Percentiles rank a stretch among this genome's conserved stretches.
These are phyloP conservation scores for Arthrobotrys entomopaga DNA, from an alignment of 2,329 filamentous ascomycete genomes.

Conservation along the genomic window DNA sequence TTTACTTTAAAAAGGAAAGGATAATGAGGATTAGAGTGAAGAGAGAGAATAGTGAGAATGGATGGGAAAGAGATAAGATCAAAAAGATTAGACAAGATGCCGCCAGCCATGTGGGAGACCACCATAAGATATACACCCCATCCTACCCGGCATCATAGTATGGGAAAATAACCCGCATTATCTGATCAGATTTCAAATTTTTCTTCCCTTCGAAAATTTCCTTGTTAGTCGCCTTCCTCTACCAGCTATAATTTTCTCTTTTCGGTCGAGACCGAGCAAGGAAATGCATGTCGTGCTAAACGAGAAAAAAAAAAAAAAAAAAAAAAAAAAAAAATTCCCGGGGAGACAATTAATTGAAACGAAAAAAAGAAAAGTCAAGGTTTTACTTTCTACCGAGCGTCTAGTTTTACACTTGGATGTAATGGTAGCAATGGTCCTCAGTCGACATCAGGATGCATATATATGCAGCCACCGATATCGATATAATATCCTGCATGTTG, in stretches of 20 bases:
- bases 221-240: conserved; percentile 35
- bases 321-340: conserved; percentile 5
- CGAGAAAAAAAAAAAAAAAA: conserved; percentile 27
- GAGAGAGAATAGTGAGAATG: conserved; percentile 1
- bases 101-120: conserved; percentile 27
- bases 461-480: too few relatives aligned
- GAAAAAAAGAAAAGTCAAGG: conserved; percentile 30
- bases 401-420: neutral
- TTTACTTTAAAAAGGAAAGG: conserved; percentile 6
- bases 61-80: conserved; percentile 48
- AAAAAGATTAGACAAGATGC: conserved; percentile 35
- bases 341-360: conserved; percentile 25
- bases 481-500: too few relatives aligned
- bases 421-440: conserved; percentile 20
- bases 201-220: neutral
- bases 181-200: conserved; percentile 16
- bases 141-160: conserved; percentile 7
- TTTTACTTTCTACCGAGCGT: conserved; percentile 15
- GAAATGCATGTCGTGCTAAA: conserved; percentile 36
- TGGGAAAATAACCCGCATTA: conserved; percentile 16
- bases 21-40: neutral
- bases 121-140: conserved; percentile 50
- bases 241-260: conserved; percentile 19
- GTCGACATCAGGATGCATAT: too few relatives aligned
- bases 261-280: conserved; percentile 8